Conservation (phyloP, 2,329 filamentous ascomycete species). For the Huntiella moniliformis region DNA sequence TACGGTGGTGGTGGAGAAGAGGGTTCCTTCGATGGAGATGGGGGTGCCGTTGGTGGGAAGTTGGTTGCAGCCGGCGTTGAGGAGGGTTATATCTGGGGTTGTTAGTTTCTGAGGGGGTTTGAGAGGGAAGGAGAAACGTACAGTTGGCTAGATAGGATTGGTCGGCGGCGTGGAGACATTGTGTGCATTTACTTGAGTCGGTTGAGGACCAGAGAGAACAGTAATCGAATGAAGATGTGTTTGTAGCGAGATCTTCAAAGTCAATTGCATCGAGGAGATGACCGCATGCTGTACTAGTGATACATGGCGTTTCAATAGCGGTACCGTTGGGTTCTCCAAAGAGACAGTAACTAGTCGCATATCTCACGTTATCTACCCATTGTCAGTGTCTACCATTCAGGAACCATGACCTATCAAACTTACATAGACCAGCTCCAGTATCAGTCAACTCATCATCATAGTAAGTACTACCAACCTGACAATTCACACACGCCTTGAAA, state of each 20-base stretch:
- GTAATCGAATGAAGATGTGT: conserved; percentile 30
- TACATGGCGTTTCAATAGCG: conserved; percentile 27
- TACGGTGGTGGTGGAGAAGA: conserved; percentile 30
- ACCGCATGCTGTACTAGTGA: conserved; percentile 37
- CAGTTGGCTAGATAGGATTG: conserved; percentile 34
- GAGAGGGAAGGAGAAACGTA: conserved; percentile 16
- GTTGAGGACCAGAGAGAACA: conserved; percentile 29
- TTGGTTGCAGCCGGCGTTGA: conserved; percentile 38
- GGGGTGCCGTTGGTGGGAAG: conserved; percentile 26
- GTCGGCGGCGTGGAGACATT: conserved; percentile 25
- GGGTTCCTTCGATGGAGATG: conserved; percentile 30
- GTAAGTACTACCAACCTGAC: conserved; percentile 32
- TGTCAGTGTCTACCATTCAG: neutral
- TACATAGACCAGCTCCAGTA: conserved; percentile 35
- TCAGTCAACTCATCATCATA: conserved; percentile 28
- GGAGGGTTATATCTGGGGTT: conserved; percentile 26
- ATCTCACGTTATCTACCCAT: conserved; percentile 36
- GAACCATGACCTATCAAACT: conserved; percentile 15
- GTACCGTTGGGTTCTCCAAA: conserved; percentile 27
- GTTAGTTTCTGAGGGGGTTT: neutral
- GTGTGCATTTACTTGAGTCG: conserved; percentile 25
- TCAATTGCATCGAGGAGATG: conserved; percentile 27
- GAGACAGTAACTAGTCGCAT: conserved; percentile 34
- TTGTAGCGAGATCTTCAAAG: conserved; percentile 29
- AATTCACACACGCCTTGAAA: conserved; percentile 32